Evolutionary conservation across 1,284 basidiomycete species (phyloP), one percentile per base, ranked within the genome.

Genomic region (Papiliotrema fonsecae): DNA sequence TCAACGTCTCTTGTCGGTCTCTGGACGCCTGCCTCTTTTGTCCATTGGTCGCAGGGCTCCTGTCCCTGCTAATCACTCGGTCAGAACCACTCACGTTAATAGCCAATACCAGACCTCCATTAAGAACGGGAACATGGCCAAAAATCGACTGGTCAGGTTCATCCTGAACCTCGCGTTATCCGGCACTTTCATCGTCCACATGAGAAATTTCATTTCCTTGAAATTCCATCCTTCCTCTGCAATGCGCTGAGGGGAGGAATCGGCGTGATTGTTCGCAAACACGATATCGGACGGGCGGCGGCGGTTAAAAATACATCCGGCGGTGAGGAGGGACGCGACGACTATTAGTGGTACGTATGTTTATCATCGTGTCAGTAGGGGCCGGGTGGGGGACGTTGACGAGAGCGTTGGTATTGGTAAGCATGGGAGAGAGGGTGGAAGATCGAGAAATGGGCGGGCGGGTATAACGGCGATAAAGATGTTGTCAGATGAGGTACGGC

Each of bases 101-200:
- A 66, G 54, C 64, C 64, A 66, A 39, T 66, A 66, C 64, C 64
- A 66, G 4, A 66, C 62, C 36, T 66, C 64, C 59, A 66, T 47
- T 44, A 66, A 46, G 55, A 66, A 66, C n/a, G 64, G 64, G 47
- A 66, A 66, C 56, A 62, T 61, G 22, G 54, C 61, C 49, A 66
- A 43, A 45, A 66, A 55, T 21, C 64, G 49, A 42, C 54, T 57
- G 16, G 47, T 51, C 6, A 62, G 42, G 19, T 52, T 57, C 54
- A 54, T 53, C 38, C 61, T 51, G 43, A 62, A 66, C 31, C 52
- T 45, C 37, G 49, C 56, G 31, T 59, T 66, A 14, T 58, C 54
- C 18, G 64, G 64, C 14, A 64, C 55, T 28, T 42, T 51, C 21
- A 62, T 43, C 14, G 34, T 54, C 56, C 60, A 60, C 14, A 49